phyloP scores from a whole-genome alignment of 208 protist genomes.

The Trypanosoma lewisi region DNA sequence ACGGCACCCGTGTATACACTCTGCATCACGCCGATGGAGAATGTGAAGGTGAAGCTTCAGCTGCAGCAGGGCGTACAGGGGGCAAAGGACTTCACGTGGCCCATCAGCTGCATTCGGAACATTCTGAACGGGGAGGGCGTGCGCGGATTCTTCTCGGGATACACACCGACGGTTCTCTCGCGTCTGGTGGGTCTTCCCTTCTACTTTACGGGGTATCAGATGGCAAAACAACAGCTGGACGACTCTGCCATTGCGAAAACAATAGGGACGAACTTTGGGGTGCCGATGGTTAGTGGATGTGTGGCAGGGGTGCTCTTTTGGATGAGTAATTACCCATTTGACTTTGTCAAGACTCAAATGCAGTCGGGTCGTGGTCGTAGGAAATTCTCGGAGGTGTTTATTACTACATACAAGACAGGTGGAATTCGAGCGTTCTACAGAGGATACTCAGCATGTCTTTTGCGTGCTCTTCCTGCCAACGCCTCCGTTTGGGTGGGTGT shows the following conservation, averaged over 20 bases:
- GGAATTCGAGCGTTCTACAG: conserved; percentile 61
- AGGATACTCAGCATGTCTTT: conserved; percentile 57
- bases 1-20: conserved; percentile 65
- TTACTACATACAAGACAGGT: conserved; percentile 29
- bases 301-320: conserved; percentile 62
- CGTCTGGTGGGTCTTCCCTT: conserved; percentile 68
- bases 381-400: conserved; percentile 35
- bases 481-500: conserved; percentile 72
- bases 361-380: conserved; percentile 38
- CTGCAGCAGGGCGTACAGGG: conserved; percentile 41
- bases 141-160: conserved; percentile 49
- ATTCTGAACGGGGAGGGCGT: conserved; percentile 39
- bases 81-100: conserved; percentile 29
- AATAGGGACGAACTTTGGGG: conserved; percentile 33
- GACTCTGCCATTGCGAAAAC: conserved; percentile 3
- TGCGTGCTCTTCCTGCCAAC: conserved; percentile 65
- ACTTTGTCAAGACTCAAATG: conserved; percentile 69
- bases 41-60: conserved; percentile 70
- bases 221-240: conserved; percentile 21
- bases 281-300: conserved; percentile 57
- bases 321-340: conserved; percentile 70
- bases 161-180: conserved; percentile 53
- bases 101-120: conserved; percentile 37
- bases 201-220: conserved; percentile 64
- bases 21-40: conserved; percentile 58